These are phyloP conservation scores for Osmozyma mogii DNA, from an alignment of 805 yeast genomes.

Conservation along the genomic window DNA sequence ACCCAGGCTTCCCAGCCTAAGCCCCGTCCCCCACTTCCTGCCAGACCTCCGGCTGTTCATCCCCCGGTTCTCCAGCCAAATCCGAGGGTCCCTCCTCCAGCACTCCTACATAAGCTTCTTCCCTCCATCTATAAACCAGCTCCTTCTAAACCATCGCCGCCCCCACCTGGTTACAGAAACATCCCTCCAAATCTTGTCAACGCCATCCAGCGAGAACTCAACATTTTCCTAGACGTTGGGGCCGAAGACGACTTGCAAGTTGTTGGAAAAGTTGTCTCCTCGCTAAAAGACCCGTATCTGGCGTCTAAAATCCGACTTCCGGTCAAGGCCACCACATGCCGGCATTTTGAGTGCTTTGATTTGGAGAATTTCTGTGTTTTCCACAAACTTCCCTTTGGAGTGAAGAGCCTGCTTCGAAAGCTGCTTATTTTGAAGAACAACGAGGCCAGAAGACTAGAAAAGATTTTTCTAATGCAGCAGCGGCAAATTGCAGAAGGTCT, in stretches of 20 bases:
- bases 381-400: constrained; percentile 25
- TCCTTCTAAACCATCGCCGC: too few species aligned
- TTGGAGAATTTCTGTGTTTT: constrained; percentile 33
- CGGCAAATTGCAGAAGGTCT: constrained; percentile 6
- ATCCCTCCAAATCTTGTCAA: constrained; percentile 24
- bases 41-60: too few species aligned
- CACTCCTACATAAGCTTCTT: too few species aligned
- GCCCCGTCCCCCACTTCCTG: too few species aligned
- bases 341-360: constrained; percentile 39
- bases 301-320: constrained; percentile 32
- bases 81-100: too few species aligned
- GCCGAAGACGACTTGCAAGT: constrained; percentile 23
- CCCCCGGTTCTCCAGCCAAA: too few species aligned
- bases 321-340: constrained; percentile 28
- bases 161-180: constrained; percentile 14
- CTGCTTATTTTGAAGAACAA: constrained; percentile 21
- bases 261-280: constrained; percentile 28
- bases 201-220: constrained; percentile 21
- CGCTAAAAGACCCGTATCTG: constrained; percentile 34
- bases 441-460: constrained; percentile 12
- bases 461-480: constrained; percentile 9
- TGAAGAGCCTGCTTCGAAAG: constrained; percentile 15
- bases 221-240: constrained; percentile 11
- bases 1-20: too few species aligned
- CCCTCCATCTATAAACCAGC: too few species aligned